Evolutionary conservation across 2,329 filamentous ascomycete species (phyloP).

Genomic region (Penicillium hordei): DNA sequence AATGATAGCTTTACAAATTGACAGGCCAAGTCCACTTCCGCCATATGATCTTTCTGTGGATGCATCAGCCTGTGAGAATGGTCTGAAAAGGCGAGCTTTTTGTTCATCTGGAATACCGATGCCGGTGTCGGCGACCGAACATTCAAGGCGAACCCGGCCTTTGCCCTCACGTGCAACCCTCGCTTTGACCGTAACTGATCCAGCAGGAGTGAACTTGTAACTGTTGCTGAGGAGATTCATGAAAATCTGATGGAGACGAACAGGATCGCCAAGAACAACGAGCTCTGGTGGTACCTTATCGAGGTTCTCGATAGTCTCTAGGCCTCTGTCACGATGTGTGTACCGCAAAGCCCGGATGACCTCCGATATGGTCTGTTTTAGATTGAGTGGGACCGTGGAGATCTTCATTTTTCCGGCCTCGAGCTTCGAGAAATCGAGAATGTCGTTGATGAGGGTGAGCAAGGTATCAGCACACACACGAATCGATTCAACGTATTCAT

Average conservation of each 20-base stretch:
- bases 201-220: slow-evolving; percentile 88
- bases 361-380: slow-evolving; percentile 66
- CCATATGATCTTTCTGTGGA: slow-evolving; percentile 89
- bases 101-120: slow-evolving; percentile 81
- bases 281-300: slow-evolving; percentile 57
- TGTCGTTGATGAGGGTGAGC: slow-evolving; percentile 86
- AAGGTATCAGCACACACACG: slow-evolving; percentile 70
- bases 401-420: slow-evolving; percentile 86
- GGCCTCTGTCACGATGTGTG: slow-evolving; percentile 60
- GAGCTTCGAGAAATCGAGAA: slow-evolving; percentile 82
- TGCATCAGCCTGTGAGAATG: slow-evolving; percentile 89
- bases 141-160: slow-evolving; percentile 71
- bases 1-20: slow-evolving; percentile 92
- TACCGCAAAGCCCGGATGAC: slow-evolving; percentile 64
- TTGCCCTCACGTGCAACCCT: slow-evolving; percentile 69
- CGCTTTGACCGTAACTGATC: slow-evolving; percentile 80
- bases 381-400: slow-evolving; percentile 78
- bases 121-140: slow-evolving; percentile 85
- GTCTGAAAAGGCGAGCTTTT: slow-evolving; percentile 81
- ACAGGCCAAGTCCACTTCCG: slow-evolving; percentile 84
- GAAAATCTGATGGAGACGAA: slow-evolving; percentile 74
- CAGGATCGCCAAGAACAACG: slow-evolving; percentile 80
- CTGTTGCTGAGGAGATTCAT: slow-evolving; percentile 86
- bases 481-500: slow-evolving; percentile 63
- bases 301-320: slow-evolving; percentile 64